These are phyloP conservation scores for Tolypocladium tropicale DNA, from an alignment of 2,329 filamentous ascomycete genomes.

Conservation along the genomic window DNA sequence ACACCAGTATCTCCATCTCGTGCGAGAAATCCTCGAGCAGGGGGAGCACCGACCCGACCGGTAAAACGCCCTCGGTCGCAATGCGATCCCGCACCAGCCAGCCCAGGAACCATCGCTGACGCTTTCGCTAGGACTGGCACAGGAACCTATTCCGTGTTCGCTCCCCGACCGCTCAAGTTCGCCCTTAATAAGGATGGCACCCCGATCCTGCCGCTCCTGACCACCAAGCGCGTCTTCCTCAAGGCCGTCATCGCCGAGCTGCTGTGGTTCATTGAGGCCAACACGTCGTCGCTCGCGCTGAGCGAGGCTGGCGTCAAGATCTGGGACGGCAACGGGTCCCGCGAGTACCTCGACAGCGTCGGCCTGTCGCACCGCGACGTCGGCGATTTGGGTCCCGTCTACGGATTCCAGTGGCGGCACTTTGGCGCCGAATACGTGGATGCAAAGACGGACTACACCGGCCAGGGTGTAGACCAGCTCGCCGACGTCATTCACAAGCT, in stretches of 20 bases:
- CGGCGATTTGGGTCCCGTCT: constrained; percentile 89
- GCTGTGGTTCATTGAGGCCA: constrained; percentile 87
- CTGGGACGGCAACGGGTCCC: constrained; percentile 94
- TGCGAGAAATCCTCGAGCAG: constrained; percentile 68
- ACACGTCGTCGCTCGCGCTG: constrained; percentile 69
- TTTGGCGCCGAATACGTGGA: constrained; percentile 88
- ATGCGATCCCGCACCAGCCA: neutral
- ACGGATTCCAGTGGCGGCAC: constrained; percentile 98
- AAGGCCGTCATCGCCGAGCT: constrained; percentile 86
- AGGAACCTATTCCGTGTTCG: constrained; percentile 83
- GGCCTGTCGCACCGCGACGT: constrained; percentile 72
- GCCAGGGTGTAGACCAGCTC: constrained; percentile 86
- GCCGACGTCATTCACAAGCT: constrained; percentile 84
- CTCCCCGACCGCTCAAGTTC: constrained; percentile 80
- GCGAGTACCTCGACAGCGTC: constrained; percentile 78
- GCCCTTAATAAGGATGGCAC: constrained; percentile 52
- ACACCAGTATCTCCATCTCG: constrained; percentile 84
- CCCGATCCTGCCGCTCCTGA: constrained; percentile 81
- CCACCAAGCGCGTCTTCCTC: constrained; percentile 92
- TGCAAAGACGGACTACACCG: constrained; percentile 69
- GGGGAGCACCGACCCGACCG: constrained; percentile 87
- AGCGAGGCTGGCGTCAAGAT: constrained; percentile 81
- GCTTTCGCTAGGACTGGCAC: constrained; percentile 63
- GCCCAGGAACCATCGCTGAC: neutral
- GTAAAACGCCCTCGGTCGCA: constrained; percentile 27